A percentile compares a stretch with the other conserved stretches of the same genome.
Evolutionary conservation across 441 rosid species (phyloP).

Genomic region (Breynia disticha): DNA sequence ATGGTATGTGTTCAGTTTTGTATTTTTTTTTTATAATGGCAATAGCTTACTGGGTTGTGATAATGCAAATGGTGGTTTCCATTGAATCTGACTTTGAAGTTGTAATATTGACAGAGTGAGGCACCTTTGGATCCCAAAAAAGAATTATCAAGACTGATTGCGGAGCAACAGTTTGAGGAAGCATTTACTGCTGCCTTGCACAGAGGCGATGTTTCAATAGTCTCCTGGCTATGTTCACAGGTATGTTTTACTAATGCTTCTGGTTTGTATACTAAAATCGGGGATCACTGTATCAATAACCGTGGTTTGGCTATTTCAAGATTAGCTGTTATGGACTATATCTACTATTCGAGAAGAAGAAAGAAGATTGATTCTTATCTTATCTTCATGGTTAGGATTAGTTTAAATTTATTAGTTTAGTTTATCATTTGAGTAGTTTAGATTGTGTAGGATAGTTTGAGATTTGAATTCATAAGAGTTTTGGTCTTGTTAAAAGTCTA

Average conservation of each 20-base stretch:
- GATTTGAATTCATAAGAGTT: no score
- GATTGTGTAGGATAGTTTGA: no score
- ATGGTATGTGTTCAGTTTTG: slow-evolving; percentile 24
- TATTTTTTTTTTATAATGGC: neutral
- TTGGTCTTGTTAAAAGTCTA: no score
- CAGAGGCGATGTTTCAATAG: slow-evolving; percentile 62
- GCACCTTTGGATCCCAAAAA: slow-evolving; percentile 55
- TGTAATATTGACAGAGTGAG: slow-evolving; percentile 28
- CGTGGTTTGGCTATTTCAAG: no score
- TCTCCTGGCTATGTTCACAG: slow-evolving; percentile 80
- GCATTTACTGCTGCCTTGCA: slow-evolving; percentile 66
- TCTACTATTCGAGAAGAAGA: no score
- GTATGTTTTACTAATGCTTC: slow-evolving; percentile 20
- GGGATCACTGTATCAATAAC: neutral
- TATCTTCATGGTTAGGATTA: no score
- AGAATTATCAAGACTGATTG: slow-evolving; percentile 51
- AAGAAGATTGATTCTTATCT: no score
- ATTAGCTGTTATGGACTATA: no score
- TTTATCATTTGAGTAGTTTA: no score
- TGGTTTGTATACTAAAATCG: neutral
- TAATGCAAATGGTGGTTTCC: neutral
- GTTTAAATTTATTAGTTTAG: no score
- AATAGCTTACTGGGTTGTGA: neutral
- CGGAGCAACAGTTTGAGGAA: slow-evolving; percentile 57
- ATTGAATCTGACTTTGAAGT: neutral